Base-by-base conservation (phyloP, 2,329 filamentous ascomycete genomes). In the Pyricularia pennisetigena region DNA sequence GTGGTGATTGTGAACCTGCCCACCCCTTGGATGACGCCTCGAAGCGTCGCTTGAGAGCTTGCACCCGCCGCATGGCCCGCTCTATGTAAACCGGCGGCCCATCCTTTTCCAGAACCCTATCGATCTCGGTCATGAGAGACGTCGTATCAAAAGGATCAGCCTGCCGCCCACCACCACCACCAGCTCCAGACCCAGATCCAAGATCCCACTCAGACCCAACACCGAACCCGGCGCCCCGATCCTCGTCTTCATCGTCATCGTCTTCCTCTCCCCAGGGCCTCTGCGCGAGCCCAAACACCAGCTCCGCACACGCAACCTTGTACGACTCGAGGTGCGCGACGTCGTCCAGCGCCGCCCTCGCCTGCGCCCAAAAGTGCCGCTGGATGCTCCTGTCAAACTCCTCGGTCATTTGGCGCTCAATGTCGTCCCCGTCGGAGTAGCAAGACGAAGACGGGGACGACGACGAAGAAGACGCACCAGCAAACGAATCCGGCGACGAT, bases 381-480 rank as follows among this genome's bases (percentile, higher is more conserved):
- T 79, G 79, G 14, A 80, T 73, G 1, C 72, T 75, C 16, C 76
- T 73, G 70, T 81, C 79, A 64, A 81, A 80, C 32, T 78, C 77
- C 28, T 78, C 76, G 20, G 70, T 70, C 8, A 75, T 16, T 26
- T 62, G 23, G 10, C 59, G 23, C 59, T 62, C 59, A 24, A 28
- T 29, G 67, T 41, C 66, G n/a, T 28, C 14, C 29, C 68, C 24
- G 4, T 16, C 63, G 16, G 26, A 59, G 7, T 70, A 69, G 1
- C 71, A 73, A 32, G 75, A 59, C 14, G 73, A 71, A 20, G 68
- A 23, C 1, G 57, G 5, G 1, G 57, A 61, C 7, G 57, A 61
- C 10, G 57, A 24, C 24, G 57, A 61, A 14, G 57, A 24, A 5
- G 57, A 26, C 16, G n/a, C 8, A 10, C n/a, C 6, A 7, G 3